A percentile compares a stretch with the other conserved stretches of the same genome.
Conservation (phyloP, 1,284 basidiomycete genomes). For the Pholiota adiposa region DNA sequence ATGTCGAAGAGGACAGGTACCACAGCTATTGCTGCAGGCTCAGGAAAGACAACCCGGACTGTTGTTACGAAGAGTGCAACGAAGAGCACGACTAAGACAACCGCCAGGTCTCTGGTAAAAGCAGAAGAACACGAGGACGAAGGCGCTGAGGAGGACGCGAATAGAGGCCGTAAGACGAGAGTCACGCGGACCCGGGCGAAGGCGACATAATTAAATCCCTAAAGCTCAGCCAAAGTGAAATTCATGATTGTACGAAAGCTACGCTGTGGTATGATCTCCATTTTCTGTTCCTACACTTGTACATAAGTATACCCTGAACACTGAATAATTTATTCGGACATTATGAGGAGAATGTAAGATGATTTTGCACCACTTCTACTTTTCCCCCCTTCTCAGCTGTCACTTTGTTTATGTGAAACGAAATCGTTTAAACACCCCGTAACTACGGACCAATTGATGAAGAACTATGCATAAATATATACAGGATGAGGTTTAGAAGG, state of each 20-base stretch:
- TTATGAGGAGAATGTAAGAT: too few species aligned
- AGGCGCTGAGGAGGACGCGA: slow-evolving; percentile 5
- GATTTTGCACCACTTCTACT: too few species aligned
- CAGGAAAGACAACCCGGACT: slow-evolving; percentile 13
- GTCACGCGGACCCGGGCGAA: slow-evolving; percentile 22
- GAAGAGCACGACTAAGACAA: slow-evolving; percentile 5
- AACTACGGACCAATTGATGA: not conserved
- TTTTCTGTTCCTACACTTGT: not conserved
- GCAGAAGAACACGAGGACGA: slow-evolving; percentile 21
- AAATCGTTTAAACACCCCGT: too few species aligned
- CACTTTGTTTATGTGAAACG: too few species aligned
- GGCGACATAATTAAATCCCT: not conserved
- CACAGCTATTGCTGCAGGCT: slow-evolving; percentile 15
- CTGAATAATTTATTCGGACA: not conserved
- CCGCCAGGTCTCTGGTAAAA: slow-evolving; percentile 16
- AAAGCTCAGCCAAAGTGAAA: not conserved
- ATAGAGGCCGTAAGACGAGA: slow-evolving; percentile 27
- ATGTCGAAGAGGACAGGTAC: slow-evolving; percentile 28
- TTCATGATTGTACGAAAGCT: not conserved
- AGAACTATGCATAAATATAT: not conserved
- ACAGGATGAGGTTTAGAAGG: not conserved
- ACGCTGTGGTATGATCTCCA: not conserved
- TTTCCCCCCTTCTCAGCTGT: too few species aligned
- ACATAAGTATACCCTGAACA: not conserved
- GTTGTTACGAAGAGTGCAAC: slow-evolving; percentile 7